Evolutionary conservation across 768 basidiomycete genomes (phyloP), one percentile per base, ranked within the genome.

Genomic region (Lactifluus volemus): DNA sequence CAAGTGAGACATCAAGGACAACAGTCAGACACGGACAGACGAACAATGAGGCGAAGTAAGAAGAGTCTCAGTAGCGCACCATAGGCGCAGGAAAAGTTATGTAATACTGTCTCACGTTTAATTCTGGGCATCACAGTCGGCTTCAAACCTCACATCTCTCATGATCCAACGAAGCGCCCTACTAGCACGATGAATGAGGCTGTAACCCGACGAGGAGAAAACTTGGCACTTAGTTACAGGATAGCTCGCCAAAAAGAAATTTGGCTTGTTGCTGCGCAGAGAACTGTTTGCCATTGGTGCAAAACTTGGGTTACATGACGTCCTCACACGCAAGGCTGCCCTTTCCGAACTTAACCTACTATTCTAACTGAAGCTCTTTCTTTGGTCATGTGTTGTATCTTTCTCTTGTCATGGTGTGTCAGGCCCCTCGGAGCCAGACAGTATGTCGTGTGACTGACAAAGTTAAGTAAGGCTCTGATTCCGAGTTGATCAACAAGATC

Each of bases 101-200:
- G 25, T 25, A 25, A 25, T 2, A 25, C 25, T 1, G 25, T 25
- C 25, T 25, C 25, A 25, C 25, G 25, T 25, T 25, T 25, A 1
- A 2, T 25, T 2, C 25, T 25, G 25, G 25, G n/a, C n/a, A n/a
- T n/a, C n/a, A n/a, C 25, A 25, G 25, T 25, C 25, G 25, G 25
- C 25, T 25, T 25, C 25, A 25, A 25, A 25, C 25, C 25, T 25
- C 25, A 2, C 25, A 1, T 25, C 25, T 25, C 25, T 25, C 25
- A 25, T 25, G 70, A 76, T 53, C 72, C 74, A 0, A 42, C 58
- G 3, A 68, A 71, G 48, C 71, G 76, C 6, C 76, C 75, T 0
- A 72, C 67, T n/a, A n/a, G n/a, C n/a, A n/a, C n/a, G 1, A 56
- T 56, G 53, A 25, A 55, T 6, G 53, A 55, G 25, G 54, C 56